Conservation (phyloP, 2,329 filamentous ascomycete genomes). For the Nothomitra cinnamomea region DNA sequence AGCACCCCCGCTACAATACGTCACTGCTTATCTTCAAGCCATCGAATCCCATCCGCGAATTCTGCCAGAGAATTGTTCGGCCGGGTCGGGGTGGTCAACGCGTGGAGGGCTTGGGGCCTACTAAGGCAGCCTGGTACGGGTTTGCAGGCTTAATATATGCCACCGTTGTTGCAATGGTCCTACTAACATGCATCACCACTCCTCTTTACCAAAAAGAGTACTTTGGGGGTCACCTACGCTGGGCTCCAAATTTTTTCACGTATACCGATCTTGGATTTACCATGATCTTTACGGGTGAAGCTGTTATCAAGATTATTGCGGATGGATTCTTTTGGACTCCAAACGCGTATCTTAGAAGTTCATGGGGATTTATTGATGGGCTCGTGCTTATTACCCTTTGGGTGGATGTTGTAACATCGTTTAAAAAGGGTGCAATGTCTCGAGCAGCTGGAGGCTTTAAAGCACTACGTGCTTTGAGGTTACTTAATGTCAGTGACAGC, state of each 20-base stretch:
- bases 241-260: conserved; percentile 75
- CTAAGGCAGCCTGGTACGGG: conserved; percentile 76
- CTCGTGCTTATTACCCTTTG: conserved; percentile 83
- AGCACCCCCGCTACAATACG: conserved; percentile 82
- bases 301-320: conserved; percentile 79
- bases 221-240: conserved; percentile 40
- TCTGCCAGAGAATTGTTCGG: conserved; percentile 82
- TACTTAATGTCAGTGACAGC: conserved; percentile 92
- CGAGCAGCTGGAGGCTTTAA: conserved; percentile 93
- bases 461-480: conserved; percentile 72
- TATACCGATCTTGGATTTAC: conserved; percentile 89
- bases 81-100: conserved; percentile 76
- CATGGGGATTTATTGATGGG: conserved; percentile 92
- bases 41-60: conserved; percentile 55
- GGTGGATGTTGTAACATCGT: conserved; percentile 78
- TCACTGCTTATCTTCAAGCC: conserved; percentile 77
- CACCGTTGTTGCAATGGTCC: conserved; percentile 92
- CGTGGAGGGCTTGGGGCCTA: conserved; percentile 77
- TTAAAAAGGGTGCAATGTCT: conserved; percentile 73
- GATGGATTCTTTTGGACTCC: conserved; percentile 95
- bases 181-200: conserved; percentile 85
- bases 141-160: conserved; percentile 91
- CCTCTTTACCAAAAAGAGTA: conserved; percentile 87
- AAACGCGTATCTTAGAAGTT: conserved; percentile 90
- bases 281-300: conserved; percentile 68